Percentiles rank a stretch among this genome's conserved stretches.
Evolutionary conservation across 2,329 filamentous ascomycete species (phyloP).

Genomic region (Aspergillus tubingensis): DNA sequence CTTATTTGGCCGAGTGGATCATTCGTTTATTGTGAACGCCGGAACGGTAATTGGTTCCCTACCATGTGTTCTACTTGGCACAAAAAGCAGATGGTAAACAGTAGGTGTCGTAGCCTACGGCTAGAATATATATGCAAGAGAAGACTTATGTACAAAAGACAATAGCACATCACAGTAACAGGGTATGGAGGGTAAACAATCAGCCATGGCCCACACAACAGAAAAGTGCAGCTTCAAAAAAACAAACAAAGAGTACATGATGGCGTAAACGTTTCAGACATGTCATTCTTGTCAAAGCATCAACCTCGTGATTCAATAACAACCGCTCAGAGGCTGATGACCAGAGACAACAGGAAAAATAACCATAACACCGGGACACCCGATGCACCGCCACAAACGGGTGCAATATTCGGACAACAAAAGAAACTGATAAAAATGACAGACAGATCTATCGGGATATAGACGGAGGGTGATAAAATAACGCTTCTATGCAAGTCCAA

Average conservation of each 20-base stretch:
- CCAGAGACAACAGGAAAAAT: conserved; percentile 18
- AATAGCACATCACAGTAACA: conserved; percentile 21
- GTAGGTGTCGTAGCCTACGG: conserved; percentile 12
- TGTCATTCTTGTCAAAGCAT: conserved; percentile 37
- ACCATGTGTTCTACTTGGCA: not conserved
- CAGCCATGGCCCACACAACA: conserved; percentile 16
- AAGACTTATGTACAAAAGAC: conserved; percentile 37
- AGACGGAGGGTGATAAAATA: not conserved
- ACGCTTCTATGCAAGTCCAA: conserved; percentile 42
- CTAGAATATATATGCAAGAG: conserved; percentile 28
- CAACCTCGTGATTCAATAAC: conserved; percentile 25
- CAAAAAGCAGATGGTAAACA: not conserved
- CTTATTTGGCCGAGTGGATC: not conserved
- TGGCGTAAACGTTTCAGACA: conserved; percentile 31
- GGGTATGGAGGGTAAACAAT: conserved; percentile 23
- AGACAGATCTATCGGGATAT: conserved; percentile 19
- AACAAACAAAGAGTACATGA: conserved; percentile 31
- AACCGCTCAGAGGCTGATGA: conserved; percentile 28
- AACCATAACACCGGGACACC: conserved; percentile 24
- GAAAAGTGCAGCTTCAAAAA: conserved; percentile 17
- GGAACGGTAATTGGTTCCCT: not conserved
- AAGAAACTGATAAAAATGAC: conserved; percentile 9
- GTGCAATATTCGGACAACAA: not conserved
- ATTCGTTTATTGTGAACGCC: not conserved
- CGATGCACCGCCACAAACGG: conserved; percentile 10